Evolutionary conservation across 2,329 filamentous ascomycete species (phyloP).

Genomic region (Rhynchosporium agropyri): DNA sequence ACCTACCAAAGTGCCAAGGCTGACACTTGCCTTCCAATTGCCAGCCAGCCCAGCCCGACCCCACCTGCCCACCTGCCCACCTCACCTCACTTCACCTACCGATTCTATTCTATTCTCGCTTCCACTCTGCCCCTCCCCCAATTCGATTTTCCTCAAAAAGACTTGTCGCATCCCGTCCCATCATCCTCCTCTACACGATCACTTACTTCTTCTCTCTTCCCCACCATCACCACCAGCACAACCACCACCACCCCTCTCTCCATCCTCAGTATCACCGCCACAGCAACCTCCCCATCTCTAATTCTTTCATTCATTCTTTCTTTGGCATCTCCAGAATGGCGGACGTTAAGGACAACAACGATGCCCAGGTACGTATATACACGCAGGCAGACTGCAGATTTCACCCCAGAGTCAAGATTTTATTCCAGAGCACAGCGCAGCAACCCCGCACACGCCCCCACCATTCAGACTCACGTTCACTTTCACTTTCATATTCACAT

Average conservation of each 20-base stretch:
- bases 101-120: neutral
- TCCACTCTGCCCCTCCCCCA: slow-evolving; percentile 9
- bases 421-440: slow-evolving; percentile 20
- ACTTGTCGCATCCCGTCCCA: neutral
- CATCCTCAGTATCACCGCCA: slow-evolving; percentile 18
- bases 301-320: slow-evolving; percentile 39
- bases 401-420: slow-evolving; percentile 8
- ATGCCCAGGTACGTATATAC: slow-evolving; percentile 45
- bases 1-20: too few relatives aligned
- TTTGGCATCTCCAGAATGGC: slow-evolving; percentile 54
- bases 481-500: too few relatives aligned
- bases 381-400: too few relatives aligned
- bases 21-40: too few relatives aligned
- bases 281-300: slow-evolving; percentile 29
- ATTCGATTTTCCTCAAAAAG: slow-evolving; percentile 18
- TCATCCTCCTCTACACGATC: neutral
- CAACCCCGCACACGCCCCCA: slow-evolving; percentile 16
- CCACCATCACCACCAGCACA: slow-evolving; percentile 13
- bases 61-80: slow-evolving; percentile 3
- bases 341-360: slow-evolving; percentile 52
- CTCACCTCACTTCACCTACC: slow-evolving; percentile 20
- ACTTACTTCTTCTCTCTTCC: neutral
- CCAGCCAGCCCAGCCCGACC: slow-evolving; percentile 3
- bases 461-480: neutral
- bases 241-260: slow-evolving; percentile 22